Conservation (phyloP, 176 grass and related monocot species). For the Rhynchospora tenuis region DNA sequence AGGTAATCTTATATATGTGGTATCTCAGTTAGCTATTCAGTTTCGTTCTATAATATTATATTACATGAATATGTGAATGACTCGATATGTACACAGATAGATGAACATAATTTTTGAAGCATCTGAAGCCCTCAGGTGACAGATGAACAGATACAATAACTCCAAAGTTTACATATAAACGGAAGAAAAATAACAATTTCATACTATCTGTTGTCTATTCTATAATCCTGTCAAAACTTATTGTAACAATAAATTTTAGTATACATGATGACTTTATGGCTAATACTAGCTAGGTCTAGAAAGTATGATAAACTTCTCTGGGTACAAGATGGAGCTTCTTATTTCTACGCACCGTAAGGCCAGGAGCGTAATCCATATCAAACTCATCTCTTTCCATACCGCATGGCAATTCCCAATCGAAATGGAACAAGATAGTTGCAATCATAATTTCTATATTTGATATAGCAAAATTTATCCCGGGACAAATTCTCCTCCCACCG, state of each 20-base stretch:
- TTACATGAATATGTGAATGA: too few species aligned
- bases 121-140: too few species aligned
- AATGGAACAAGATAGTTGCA: slow-evolving; percentile 34
- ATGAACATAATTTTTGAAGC: too few species aligned
- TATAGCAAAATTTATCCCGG: neutral
- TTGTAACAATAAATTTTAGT: neutral
- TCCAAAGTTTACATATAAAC: too few species aligned
- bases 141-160: too few species aligned
- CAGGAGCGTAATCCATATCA: slow-evolving; percentile 30
- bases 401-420: slow-evolving; percentile 33
- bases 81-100: too few species aligned
- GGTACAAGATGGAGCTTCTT: slow-evolving; percentile 37
- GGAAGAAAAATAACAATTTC: neutral
- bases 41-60: too few species aligned
- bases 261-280: neutral
- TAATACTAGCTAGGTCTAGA: neutral
- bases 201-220: neutral
- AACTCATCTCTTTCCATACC: slow-evolving; percentile 9
- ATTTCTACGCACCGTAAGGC: slow-evolving; percentile 21
- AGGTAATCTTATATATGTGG: too few species aligned
- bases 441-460: slow-evolving; percentile 36
- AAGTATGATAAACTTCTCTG: neutral
- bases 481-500: slow-evolving; percentile 29
- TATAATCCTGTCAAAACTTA: neutral
- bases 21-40: too few species aligned